Percentiles rank a stretch among this genome's conserved stretches.
Conservation (phyloP, 2,329 filamentous ascomycete genomes). For the Colletotrichum brevisporum region DNA sequence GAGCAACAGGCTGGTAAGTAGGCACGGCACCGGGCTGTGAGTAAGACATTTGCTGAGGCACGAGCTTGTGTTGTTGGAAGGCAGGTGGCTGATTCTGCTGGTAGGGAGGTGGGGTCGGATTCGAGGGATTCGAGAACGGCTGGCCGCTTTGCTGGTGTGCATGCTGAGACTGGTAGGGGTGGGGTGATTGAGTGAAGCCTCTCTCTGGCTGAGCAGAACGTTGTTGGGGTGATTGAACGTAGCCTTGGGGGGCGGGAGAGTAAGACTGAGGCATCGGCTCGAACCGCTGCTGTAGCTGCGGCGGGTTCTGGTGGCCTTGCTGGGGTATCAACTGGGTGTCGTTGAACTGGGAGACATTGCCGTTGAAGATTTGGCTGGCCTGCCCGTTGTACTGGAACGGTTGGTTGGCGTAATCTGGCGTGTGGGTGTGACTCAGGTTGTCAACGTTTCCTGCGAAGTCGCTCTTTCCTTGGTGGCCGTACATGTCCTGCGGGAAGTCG, state of each 20-base stretch:
- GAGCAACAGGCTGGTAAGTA: constrained; percentile 31
- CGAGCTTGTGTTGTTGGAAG: constrained; percentile 38
- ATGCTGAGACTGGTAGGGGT: constrained; percentile 34
- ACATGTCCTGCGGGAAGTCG: constrained; percentile 55
- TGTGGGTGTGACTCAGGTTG: constrained; percentile 49
- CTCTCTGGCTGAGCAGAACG: constrained; percentile 38
- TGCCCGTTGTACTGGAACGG: constrained; percentile 52
- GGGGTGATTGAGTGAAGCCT: constrained; percentile 39
- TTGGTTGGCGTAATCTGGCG: constrained; percentile 51
- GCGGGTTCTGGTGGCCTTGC: constrained; percentile 51
- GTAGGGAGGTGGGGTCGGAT: constrained; percentile 30
- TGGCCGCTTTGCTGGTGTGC: constrained; percentile 32
- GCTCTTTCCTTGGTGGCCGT: constrained; percentile 53
- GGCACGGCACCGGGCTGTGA: constrained; percentile 18
- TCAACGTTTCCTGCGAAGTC: constrained; percentile 47
- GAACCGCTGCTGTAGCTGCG: constrained; percentile 51
- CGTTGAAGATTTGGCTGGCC: constrained; percentile 50
- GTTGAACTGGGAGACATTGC: constrained; percentile 50
- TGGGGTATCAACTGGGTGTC: constrained; percentile 53
- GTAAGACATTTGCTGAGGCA: constrained; percentile 39
- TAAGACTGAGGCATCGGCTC: constrained; percentile 36
- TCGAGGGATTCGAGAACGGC: constrained; percentile 34
- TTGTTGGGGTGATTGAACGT: constrained; percentile 46
- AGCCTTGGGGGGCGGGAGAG: constrained; percentile 44
- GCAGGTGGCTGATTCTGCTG: constrained; percentile 31